phyloP scores from a whole-genome alignment of 2,329 filamentous ascomycete genomes.

The Madurella fahalii region DNA sequence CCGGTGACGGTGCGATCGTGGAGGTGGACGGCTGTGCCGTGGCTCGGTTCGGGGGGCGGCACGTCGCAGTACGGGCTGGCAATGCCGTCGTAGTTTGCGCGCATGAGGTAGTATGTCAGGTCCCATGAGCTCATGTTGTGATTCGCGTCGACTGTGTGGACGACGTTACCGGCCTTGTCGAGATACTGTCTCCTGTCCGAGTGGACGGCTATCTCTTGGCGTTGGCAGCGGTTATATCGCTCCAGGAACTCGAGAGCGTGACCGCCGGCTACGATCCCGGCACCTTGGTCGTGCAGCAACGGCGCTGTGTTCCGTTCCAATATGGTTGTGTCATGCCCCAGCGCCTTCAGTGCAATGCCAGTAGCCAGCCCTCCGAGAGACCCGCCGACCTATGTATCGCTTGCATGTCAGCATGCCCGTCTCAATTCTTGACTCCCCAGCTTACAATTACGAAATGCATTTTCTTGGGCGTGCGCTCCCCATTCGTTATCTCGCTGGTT shows the following conservation, averaged over 20 bases:
- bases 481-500: not conserved
- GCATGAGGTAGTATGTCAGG: conserved; percentile 40
- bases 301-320: conserved; percentile 41
- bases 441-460: conserved; percentile 20
- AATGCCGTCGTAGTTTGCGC: conserved; percentile 41
- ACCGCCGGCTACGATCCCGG: conserved; percentile 44
- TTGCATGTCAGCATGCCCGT: conserved; percentile 3
- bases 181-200: conserved; percentile 34
- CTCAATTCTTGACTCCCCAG: not conserved
- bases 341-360: conserved; percentile 37
- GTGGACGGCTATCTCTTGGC: conserved; percentile 30
- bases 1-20: conserved; percentile 34
- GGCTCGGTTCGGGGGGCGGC: conserved; percentile 22
- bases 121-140: conserved; percentile 49
- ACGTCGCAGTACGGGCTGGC: conserved; percentile 31
- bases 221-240: conserved; percentile 37
- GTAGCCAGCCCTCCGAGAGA: conserved; percentile 39
- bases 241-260: conserved; percentile 41
- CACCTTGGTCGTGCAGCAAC: conserved; percentile 45
- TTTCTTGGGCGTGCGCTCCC: conserved; percentile 3
- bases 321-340: conserved; percentile 40
- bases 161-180: conserved; percentile 30
- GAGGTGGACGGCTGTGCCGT: conserved; percentile 31
- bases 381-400: conserved; percentile 35
- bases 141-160: conserved; percentile 31